phyloP scores from a whole-genome alignment of 75 land plant species.

The Pseudotsuga menziesii region DNA sequence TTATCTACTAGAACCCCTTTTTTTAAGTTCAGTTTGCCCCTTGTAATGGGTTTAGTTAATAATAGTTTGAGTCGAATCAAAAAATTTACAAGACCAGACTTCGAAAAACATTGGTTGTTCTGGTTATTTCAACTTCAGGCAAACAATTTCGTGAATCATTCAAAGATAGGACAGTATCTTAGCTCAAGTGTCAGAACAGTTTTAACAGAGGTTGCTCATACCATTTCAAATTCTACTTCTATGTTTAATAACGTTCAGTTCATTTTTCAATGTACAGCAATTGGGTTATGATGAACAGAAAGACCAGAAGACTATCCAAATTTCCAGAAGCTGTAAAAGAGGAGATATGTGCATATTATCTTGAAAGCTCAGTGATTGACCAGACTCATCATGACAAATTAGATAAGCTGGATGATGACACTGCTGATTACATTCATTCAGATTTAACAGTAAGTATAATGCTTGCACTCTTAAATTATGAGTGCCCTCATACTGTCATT shows the following conservation, averaged over 20 bases:
- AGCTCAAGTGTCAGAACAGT: neutral
- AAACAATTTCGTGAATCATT: neutral
- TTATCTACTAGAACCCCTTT: neutral
- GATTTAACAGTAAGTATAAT: slow-evolving; percentile 37
- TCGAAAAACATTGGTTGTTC: too few relatives aligned
- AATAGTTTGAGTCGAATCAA: too few relatives aligned
- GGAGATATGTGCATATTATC: slow-evolving; percentile 44
- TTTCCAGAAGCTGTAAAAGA: slow-evolving; percentile 59
- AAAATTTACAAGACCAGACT: too few relatives aligned
- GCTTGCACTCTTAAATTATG: neutral
- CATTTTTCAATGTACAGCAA: slow-evolving; percentile 33
- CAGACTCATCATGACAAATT: slow-evolving; percentile 14
- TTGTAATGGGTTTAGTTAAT: too few relatives aligned
- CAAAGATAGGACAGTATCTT: neutral
- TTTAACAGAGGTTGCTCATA: too few relatives aligned
- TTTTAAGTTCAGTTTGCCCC: too few relatives aligned
- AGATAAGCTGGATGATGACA: slow-evolving; percentile 26
- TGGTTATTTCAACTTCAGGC: neutral
- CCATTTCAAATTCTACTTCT: neutral
- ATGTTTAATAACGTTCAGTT: neutral
- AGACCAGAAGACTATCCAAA: slow-evolving; percentile 64
- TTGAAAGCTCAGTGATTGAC: slow-evolving; percentile 23
- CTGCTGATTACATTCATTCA: slow-evolving; percentile 34
- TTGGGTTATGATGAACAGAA: slow-evolving; percentile 78
- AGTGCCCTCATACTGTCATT: neutral